Evolutionary conservation across 345 rosid species (phyloP).

Genomic region (Brassica cretica): DNA sequence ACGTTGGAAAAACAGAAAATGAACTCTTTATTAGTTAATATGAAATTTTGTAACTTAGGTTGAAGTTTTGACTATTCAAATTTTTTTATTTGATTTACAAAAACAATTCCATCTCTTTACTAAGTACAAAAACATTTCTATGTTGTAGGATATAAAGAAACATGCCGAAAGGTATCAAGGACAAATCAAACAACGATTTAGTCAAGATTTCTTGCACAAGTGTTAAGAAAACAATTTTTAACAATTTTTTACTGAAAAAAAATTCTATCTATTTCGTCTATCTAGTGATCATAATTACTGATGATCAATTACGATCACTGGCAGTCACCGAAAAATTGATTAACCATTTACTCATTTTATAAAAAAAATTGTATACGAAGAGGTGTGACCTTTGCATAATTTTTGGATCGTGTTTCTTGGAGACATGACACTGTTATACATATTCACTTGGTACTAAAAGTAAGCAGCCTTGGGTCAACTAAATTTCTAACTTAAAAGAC

Average conservation of each 20-base stretch:
- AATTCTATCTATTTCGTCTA: not conserved
- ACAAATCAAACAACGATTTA: not conserved
- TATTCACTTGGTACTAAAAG: conserved; percentile 22
- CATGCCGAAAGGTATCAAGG: not conserved
- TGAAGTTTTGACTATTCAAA: not conserved
- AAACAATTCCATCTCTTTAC: not conserved
- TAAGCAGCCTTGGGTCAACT: conserved; percentile 20
- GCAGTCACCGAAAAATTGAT: not conserved
- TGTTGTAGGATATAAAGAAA: conserved; percentile 8
- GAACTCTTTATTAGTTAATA: not conserved
- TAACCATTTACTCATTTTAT: not conserved
- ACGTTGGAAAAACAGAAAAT: not conserved
- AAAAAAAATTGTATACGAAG: not conserved
- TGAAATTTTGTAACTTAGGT: not conserved
- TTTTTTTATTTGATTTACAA: not conserved
- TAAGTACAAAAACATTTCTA: not conserved
- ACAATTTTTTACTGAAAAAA: not conserved
- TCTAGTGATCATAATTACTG: not conserved
- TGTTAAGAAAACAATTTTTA: not conserved
- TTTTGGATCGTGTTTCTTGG: conserved; percentile 41
- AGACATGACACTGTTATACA: conserved; percentile 27
- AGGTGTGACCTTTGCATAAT: conserved; percentile 21
- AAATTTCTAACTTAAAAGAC: conserved; percentile 30
- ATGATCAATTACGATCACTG: not conserved
- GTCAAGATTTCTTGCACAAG: not conserved